Base-by-base conservation (phyloP, 768 basidiomycete genomes). In the Rhodotorula graminis region DNA sequence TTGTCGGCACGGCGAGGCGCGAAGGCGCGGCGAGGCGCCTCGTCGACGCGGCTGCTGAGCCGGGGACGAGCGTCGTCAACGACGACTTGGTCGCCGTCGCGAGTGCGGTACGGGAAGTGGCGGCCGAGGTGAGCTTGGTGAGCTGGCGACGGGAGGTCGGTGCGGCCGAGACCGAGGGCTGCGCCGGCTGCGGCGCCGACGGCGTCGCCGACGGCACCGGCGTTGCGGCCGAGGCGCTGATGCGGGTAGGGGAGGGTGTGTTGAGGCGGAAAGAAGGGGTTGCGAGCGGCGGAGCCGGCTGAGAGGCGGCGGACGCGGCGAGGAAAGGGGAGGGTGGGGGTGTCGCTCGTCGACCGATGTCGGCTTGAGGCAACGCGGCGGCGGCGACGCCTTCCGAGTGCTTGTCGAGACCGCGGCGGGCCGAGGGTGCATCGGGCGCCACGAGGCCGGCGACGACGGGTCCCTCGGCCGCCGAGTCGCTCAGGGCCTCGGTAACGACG, bases 61-160 rank as follows among this genome's bases (percentile, higher is more conserved):
- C 65, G n/a, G 65, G 65, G 18, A 52, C 31, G 7, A 71, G 61
- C 25, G 55, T 18, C 10, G 70, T 63, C 2, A 71, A 29, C 1
- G 19, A 40, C 2, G 64, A 3, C 57, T 18, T 47, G n/a, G 12
- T 56, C 10, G 52, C 1, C 14, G 12, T 16, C 1, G 47, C n/a
- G 9, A 47, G 50, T 16, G 1, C 44, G 10, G 57, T 18, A 1
- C 66, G 66, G 16, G 67, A 53, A 9, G 63, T 23, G 23, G 62
- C 57, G 58, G 61, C 50, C 1, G 67, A 64, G 5, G 67, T 56
- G n/a, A 69, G 52, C 53, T 68, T 72, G 2, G 63, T 72, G 9
- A 72, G 50, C 59, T 72, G 71, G 0, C 71, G 66, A 0, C 33
- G 50, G 0, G 71, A 67, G 16, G 71, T 69, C 19, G 67, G 71